phyloP scores from a whole-genome alignment of 2,329 filamentous ascomycete species.

The Mycosphaerella arachidis region DNA sequence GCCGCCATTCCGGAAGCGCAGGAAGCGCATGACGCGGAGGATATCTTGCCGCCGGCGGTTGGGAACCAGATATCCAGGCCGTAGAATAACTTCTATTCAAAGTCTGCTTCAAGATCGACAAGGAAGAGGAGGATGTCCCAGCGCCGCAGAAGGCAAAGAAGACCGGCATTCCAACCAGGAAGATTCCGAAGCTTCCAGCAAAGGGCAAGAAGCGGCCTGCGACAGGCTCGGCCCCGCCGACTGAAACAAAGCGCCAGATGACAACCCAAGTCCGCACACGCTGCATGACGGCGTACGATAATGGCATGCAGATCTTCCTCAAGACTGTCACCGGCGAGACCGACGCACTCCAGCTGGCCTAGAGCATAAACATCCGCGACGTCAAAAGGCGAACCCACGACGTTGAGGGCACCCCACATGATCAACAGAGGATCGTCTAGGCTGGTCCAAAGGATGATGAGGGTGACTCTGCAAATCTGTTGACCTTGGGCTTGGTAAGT shows the following conservation, averaged over 20 bases:
- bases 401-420: slow-evolving; percentile 99
- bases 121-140: background rate
- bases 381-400: no score
- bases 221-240: no score
- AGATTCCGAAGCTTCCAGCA: no score
- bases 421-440: slow-evolving; percentile 99
- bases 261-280: background rate
- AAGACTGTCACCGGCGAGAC: slow-evolving; percentile 1
- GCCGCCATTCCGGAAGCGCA: background rate
- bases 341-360: background rate
- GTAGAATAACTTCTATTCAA: background rate
- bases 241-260: background rate
- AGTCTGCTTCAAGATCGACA: background rate
- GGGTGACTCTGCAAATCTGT: background rate
- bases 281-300: no score
- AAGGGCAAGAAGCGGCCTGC: no score
- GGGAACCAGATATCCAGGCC: no score
- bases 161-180: no score
- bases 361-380: background rate
- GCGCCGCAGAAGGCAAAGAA: no score
- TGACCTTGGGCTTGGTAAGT: background rate
- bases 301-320: background rate
- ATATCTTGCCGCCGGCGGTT: no score
- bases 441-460: slow-evolving; percentile 59
- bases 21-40: no score